Evolutionary conservation across 140 eudicot species (phyloP).

Genomic region (Bidens hawaiensis): DNA sequence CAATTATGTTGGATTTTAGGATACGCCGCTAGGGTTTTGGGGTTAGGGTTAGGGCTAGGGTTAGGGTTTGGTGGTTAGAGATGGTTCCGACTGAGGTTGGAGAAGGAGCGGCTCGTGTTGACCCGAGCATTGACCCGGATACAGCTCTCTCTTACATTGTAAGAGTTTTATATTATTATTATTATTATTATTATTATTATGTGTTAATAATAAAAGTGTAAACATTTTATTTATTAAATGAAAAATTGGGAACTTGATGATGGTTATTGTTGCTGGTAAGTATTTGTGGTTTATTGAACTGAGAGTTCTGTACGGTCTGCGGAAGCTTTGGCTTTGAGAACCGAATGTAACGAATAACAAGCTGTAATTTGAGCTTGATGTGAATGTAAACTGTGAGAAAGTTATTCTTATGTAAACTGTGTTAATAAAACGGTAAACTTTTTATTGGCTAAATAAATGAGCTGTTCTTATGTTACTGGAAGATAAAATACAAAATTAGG

Average conservation of each 20-base stretch:
- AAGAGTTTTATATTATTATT: constrained; percentile 37
- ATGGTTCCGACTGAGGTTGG: constrained; percentile 56
- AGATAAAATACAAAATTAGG: too few relatives aligned
- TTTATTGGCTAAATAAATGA: too few relatives aligned
- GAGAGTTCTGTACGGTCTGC: too few relatives aligned
- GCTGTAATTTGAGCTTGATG: neutral
- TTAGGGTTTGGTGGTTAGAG: constrained; percentile 26
- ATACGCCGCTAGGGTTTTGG: constrained; percentile 39
- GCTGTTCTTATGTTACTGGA: too few relatives aligned
- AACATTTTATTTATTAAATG: too few relatives aligned
- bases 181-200: too few relatives aligned
- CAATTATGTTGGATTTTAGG: constrained; percentile 67
- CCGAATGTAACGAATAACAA: too few relatives aligned
- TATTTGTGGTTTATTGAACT: neutral
- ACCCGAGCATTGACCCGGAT: too few relatives aligned
- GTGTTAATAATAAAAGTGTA: too few relatives aligned
- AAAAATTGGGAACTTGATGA: constrained; percentile 9
- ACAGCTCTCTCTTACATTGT: constrained; percentile 87
- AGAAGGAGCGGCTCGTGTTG: constrained; percentile 75
- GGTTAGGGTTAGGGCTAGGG: constrained; percentile 64
- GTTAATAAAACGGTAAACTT: too few relatives aligned
- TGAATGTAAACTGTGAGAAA: neutral
- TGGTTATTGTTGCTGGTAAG: constrained; percentile 8
- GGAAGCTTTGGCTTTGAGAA: too few relatives aligned
- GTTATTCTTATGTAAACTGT: too few relatives aligned